These are phyloP conservation scores for Nemania abortiva DNA, from an alignment of 2,329 filamentous ascomycete species.

Conservation along the genomic window DNA sequence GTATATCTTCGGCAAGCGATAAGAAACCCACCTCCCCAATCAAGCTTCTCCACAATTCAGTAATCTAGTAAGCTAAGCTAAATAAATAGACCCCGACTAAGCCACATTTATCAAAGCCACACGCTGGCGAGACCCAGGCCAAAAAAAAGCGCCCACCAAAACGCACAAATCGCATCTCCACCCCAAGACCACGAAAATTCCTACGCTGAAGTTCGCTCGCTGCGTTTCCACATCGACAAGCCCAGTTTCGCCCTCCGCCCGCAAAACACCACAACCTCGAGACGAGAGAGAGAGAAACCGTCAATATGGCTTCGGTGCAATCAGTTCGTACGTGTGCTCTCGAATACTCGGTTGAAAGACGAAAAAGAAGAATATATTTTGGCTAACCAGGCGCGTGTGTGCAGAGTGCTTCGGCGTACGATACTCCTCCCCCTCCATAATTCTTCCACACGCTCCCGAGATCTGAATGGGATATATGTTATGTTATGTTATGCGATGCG, in stretches of 20 bases:
- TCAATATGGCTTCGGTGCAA: slow-evolving; percentile 40
- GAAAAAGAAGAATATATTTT: not conserved
- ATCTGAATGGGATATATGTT: not conserved
- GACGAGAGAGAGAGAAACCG: slow-evolving; percentile 24
- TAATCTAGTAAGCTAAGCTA: no score
- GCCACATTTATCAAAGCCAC: slow-evolving; percentile 33
- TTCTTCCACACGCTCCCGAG: not conserved
- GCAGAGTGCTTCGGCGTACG: slow-evolving; percentile 43
- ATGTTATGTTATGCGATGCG: not conserved
- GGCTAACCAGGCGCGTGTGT: slow-evolving; percentile 31
- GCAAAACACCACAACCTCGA: slow-evolving; percentile 32
- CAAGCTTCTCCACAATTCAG: not conserved
- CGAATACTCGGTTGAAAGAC: not conserved
- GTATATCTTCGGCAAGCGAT: slow-evolving; percentile 50
- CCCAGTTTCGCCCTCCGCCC: slow-evolving; percentile 33
- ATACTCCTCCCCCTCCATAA: slow-evolving; percentile 4
- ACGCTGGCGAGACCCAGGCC: slow-evolving; percentile 37
- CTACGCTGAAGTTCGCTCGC: slow-evolving; percentile 36
- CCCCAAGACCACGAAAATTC: slow-evolving; percentile 38
- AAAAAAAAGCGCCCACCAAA: slow-evolving; percentile 35
- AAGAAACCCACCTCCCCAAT: slow-evolving; percentile 70
- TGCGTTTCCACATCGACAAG: slow-evolving; percentile 41
- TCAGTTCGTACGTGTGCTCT: slow-evolving; percentile 38
- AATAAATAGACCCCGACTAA: not conserved
- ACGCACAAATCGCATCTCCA: slow-evolving; percentile 42